Evolutionary conservation across 2,329 filamentous ascomycete genomes (phyloP).

Genomic region (Intubia oerlemansii): DNA sequence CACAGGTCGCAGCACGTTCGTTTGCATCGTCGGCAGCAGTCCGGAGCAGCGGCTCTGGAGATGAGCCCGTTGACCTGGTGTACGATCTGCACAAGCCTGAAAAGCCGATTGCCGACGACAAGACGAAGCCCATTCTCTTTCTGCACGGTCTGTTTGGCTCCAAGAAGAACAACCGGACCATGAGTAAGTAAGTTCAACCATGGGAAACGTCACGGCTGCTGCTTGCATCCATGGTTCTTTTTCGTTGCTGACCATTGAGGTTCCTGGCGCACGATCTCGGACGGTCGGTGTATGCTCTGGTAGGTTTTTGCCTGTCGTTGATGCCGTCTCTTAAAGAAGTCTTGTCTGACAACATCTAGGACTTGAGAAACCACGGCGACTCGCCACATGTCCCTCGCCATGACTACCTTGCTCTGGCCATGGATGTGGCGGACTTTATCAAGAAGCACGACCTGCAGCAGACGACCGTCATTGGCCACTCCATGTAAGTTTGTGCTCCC

Average conservation of each 20-base stretch:
- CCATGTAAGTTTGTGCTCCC: conserved; percentile 58
- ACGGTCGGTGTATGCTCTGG: conserved; percentile 62
- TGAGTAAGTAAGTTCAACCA: conserved; percentile 72
- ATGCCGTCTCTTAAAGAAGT: too few relatives aligned
- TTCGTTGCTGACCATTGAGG: conserved; percentile 26
- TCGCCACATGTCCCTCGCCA: conserved; percentile 59
- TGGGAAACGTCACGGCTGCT: background rate
- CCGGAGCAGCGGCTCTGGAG: too few relatives aligned
- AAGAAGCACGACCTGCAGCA: conserved; percentile 44
- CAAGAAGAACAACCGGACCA: conserved; percentile 83
- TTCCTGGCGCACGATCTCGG: conserved; percentile 61
- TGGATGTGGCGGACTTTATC: conserved; percentile 67
- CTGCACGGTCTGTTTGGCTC: conserved; percentile 89
- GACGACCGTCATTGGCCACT: conserved; percentile 73
- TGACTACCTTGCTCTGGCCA: conserved; percentile 64
- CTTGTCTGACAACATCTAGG: too few relatives aligned
- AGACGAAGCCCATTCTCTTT: conserved; percentile 50
- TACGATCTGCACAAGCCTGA: conserved; percentile 46
- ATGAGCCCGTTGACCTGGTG: conserved; percentile 20
- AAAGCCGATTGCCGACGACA: conserved; percentile 19
- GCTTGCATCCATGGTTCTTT: too few relatives aligned
- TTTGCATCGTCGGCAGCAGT: too few relatives aligned
- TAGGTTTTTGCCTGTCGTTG: conserved; percentile 27
- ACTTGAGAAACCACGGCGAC: conserved; percentile 83
- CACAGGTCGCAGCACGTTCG: too few relatives aligned